phyloP scores from a whole-genome alignment of 2,329 filamentous ascomycete genomes.

The Aureobasidium namibiae region DNA sequence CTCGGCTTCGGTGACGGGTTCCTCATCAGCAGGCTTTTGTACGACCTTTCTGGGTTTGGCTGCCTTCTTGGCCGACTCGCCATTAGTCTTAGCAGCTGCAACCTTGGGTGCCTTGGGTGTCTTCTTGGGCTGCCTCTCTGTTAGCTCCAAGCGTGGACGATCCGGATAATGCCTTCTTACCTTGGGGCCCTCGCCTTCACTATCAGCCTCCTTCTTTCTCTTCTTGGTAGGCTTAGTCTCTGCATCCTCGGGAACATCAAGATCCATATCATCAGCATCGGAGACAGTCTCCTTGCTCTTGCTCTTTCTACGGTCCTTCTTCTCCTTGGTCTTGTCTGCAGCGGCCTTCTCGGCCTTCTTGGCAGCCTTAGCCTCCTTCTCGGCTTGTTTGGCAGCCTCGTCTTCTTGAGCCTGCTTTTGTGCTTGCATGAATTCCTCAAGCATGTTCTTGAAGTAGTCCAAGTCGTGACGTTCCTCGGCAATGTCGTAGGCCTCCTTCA shows the following conservation, averaged over 20 bases:
- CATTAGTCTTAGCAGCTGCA: conserved; percentile 35
- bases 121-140: conserved; percentile 35
- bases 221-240: conserved; percentile 62
- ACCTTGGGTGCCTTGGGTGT: conserved; percentile 42
- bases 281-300: conserved; percentile 21
- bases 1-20: conserved; percentile 46
- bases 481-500: conserved; percentile 71
- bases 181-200: conserved; percentile 63
- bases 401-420: conserved; percentile 42
- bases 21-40: conserved; percentile 54
- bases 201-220: conserved; percentile 64
- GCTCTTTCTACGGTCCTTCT: conserved; percentile 41
- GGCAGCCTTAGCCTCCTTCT: conserved; percentile 30
- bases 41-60: conserved; percentile 22
- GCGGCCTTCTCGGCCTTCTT: conserved; percentile 34
- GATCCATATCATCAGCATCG: conserved; percentile 26
- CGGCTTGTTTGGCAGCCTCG: conserved; percentile 32
- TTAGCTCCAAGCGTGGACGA: not conserved
- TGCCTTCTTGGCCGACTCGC: conserved; percentile 28
- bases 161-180: conserved; percentile 21
- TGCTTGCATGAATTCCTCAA: conserved; percentile 52
- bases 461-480: conserved; percentile 72
- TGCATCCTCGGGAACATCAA: conserved; percentile 52
- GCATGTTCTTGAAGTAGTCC: conserved; percentile 72
- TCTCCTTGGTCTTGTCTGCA: conserved; percentile 34